Percentiles rank a stretch among this genome's conserved stretches.
Evolutionary conservation across 345 rosid genomes (phyloP).

Genomic region (Clausena lansium): DNA sequence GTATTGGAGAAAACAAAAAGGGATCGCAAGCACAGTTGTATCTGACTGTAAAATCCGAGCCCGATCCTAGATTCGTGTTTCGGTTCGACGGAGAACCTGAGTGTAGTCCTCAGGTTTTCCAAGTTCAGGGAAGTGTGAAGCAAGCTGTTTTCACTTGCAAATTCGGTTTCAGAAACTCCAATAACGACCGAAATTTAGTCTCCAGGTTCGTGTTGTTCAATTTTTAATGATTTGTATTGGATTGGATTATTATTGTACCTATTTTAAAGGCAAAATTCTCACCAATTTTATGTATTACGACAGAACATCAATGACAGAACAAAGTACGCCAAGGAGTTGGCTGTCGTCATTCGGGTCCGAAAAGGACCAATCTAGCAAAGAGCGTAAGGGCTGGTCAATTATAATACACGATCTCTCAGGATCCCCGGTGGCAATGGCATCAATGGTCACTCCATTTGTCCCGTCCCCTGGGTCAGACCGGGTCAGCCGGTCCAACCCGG

Average conservation of each 20-base stretch:
- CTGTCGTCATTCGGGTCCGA: constrained; percentile 46
- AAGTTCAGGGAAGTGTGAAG: constrained; percentile 76
- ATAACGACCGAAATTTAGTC: constrained; percentile 51
- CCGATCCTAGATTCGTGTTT: constrained; percentile 89
- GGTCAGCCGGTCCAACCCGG: constrained; percentile 81
- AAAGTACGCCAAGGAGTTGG: constrained; percentile 44
- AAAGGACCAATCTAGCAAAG: constrained; percentile 55
- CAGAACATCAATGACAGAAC: constrained; percentile 60
- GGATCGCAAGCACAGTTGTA: constrained; percentile 47
- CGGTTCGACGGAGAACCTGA: constrained; percentile 89
- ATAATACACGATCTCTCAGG: constrained; percentile 95
- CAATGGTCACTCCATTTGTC: constrained; percentile 96
- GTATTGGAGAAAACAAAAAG: constrained; percentile 34
- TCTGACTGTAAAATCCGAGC: constrained; percentile 58
- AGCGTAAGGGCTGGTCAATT: constrained; percentile 91
- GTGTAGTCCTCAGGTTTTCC: constrained; percentile 95
- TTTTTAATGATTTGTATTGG: fast-evolving
- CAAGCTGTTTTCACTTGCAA: constrained; percentile 98
- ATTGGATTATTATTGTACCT: no score
- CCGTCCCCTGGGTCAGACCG: constrained; percentile 86
- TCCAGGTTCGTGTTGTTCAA: constrained; percentile 46
- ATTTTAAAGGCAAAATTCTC: no score
- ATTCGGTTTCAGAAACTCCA: constrained; percentile 59
- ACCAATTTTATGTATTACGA: neutral
- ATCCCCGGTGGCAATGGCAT: constrained; percentile 94